These are phyloP conservation scores for Candida boleticola DNA, from an alignment of 805 yeast genomes.

Conservation along the genomic window DNA sequence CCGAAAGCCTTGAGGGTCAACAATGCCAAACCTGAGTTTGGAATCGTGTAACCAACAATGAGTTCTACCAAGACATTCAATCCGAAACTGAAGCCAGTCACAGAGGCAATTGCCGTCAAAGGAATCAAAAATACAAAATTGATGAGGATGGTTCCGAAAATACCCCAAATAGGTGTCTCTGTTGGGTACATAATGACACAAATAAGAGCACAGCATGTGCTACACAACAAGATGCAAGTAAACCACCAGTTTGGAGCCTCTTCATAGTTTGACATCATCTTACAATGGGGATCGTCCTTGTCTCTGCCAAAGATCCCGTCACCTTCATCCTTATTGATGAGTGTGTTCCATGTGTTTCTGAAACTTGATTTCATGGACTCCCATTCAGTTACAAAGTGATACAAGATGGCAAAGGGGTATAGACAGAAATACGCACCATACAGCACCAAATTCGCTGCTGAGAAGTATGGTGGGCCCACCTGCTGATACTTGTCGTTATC, in stretches of 20 bases:
- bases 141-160: slow-evolving; percentile 55
- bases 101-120: slow-evolving; percentile 57
- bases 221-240: slow-evolving; percentile 39
- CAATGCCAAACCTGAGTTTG: slow-evolving; percentile 59
- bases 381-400: slow-evolving; percentile 48
- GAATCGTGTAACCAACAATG: slow-evolving; percentile 62
- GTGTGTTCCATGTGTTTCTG: slow-evolving; percentile 29
- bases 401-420: slow-evolving; percentile 55
- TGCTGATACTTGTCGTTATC: slow-evolving; percentile 46
- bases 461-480: slow-evolving; percentile 66
- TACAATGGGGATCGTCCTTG: slow-evolving; percentile 51
- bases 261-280: slow-evolving; percentile 55
- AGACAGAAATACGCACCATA: slow-evolving; percentile 58
- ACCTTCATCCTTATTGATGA: slow-evolving; percentile 23
- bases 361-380: slow-evolving; percentile 38
- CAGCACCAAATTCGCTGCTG: slow-evolving; percentile 58
- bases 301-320: slow-evolving; percentile 28
- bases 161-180: slow-evolving; percentile 63
- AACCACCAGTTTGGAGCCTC: slow-evolving; percentile 82
- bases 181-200: slow-evolving; percentile 48
- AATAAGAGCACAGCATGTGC: slow-evolving; percentile 43
- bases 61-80: slow-evolving; percentile 63
- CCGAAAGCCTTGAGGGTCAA: slow-evolving; percentile 47
- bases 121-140: slow-evolving; percentile 59
- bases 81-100: slow-evolving; percentile 59